Base-by-base conservation (phyloP, 1,284 basidiomycete species). In the Clitocybe nebularis region DNA sequence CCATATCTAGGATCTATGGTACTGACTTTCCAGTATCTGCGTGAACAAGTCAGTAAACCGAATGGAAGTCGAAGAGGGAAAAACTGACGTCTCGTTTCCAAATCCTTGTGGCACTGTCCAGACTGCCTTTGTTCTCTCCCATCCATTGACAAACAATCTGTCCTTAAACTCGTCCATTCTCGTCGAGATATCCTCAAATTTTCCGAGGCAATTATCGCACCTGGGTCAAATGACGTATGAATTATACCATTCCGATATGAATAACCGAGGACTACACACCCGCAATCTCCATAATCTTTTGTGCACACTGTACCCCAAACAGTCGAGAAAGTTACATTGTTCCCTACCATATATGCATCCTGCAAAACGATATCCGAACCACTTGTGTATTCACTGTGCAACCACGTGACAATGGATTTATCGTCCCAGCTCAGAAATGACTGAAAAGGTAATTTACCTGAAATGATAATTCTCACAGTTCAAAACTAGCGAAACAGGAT, bases 51-150 rank as follows among this genome's bases (percentile, higher is more conserved):
- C 29, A 32, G 29, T 16, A 5, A 8, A n/a, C n/a, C n/a, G n/a
- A n/a, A n/a, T n/a, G n/a, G n/a, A n/a, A n/a, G n/a, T n/a, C n/a
- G n/a, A n/a, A n/a, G n/a, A n/a, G 16, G 30, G 48, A 0, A 63
- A 5, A 5, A 47, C 79, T 57, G 37, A 85, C 80, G 70, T 66
- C 16, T 68, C 67, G 24, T 70, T 71, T 8, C 84, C 84, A 57
- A 89, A 89, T 0, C 74, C 86, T 59, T 89, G 86, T 0, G 85
- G 83, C 0, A 88, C 85, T 1, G 78, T 77, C 86, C 86, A 89
- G 1, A 87, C 70, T 1, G 77, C 69, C 54, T 81, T 79, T 2
- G 69, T 73, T 10, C 74, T 64, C 38, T 79, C 79, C 76, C 82
- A 81, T 3, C 84, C 84, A 33, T 80, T 69, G 35, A 70, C 67